A percentile compares a stretch with the other conserved stretches of the same genome.
phyloP scores from a whole-genome alignment of 2,329 filamentous ascomycete species.

The Stagonosporopsis rhizophila region DNA sequence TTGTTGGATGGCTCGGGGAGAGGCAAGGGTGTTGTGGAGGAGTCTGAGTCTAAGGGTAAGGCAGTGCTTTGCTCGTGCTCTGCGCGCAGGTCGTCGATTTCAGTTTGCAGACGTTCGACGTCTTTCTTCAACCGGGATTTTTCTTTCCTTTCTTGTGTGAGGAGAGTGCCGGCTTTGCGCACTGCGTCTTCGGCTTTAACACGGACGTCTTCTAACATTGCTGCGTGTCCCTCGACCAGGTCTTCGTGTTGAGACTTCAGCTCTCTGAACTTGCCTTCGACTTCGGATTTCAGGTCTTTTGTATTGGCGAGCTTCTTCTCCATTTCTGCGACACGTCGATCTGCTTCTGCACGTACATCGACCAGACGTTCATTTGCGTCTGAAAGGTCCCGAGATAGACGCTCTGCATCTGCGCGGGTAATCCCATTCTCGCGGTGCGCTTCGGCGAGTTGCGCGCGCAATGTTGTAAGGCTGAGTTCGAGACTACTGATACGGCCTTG shows the following conservation, averaged over 20 bases:
- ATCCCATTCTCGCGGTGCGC: constrained; percentile 38
- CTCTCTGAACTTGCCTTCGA: constrained; percentile 35
- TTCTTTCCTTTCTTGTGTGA: constrained; percentile 44
- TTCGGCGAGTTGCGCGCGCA: constrained; percentile 46
- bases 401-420: constrained; percentile 35
- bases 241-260: constrained; percentile 38
- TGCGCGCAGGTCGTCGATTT: constrained; percentile 30
- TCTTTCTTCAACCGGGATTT: constrained; percentile 39
- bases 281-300: constrained; percentile 37
- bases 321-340: constrained; percentile 37
- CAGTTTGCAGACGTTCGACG: constrained; percentile 31
- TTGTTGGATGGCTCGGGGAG: constrained; percentile 13
- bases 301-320: constrained; percentile 41
- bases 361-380: constrained; percentile 36
- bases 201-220: constrained; percentile 38
- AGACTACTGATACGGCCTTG: constrained; percentile 42
- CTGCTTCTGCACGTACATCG: constrained; percentile 35
- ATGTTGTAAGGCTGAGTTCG: constrained; percentile 31
- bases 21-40: not conserved
- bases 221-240: constrained; percentile 36
- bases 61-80: constrained; percentile 18
- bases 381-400: constrained; percentile 35
- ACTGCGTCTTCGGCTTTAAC: constrained; percentile 47
- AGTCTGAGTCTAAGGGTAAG: constrained; percentile 16
- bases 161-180: constrained; percentile 40